Conservation (phyloP, 768 basidiomycete species). For the Amanita rubescens region DNA sequence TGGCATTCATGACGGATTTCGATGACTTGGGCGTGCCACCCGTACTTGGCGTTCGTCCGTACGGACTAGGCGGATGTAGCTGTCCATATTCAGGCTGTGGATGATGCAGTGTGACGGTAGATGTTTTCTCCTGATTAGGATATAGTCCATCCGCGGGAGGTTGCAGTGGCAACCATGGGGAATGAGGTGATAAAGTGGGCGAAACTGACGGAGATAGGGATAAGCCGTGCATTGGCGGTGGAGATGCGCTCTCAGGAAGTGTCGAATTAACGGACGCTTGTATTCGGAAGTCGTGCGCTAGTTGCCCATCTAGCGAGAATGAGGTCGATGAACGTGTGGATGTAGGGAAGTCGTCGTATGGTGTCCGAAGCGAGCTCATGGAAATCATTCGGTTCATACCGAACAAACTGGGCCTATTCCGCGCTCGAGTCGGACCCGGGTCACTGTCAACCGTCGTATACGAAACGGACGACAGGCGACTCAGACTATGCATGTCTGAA, state of each 20-base stretch:
- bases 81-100: conserved; percentile 29
- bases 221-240: conserved; percentile 68
- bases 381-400: conserved; percentile 72
- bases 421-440: conserved; percentile 66
- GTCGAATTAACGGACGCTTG: conserved; percentile 62
- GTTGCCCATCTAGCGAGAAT: conserved; percentile 66
- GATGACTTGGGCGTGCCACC: conserved; percentile 56
- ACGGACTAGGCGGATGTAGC: conserved; percentile 32
- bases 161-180: conserved; percentile 47
- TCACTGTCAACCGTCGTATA: conserved; percentile 83
- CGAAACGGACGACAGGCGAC: conserved; percentile 71
- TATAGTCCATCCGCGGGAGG: conserved; percentile 30
- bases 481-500: conserved; percentile 72
- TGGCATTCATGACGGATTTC: conserved; percentile 73
- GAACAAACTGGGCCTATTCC: conserved; percentile 54
- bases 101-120: conserved; percentile 29
- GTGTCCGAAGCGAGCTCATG: conserved; percentile 66
- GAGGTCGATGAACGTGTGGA: conserved; percentile 78
- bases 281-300: conserved; percentile 66
- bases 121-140: conserved; percentile 29
- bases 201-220: conserved; percentile 63
- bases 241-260: conserved; percentile 59
- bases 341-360: conserved; percentile 64
- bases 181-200: conserved; percentile 38
- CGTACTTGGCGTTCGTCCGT: conserved; percentile 55